These are phyloP conservation scores for Lathyrus aphaca DNA, from an alignment of 306 rosid species.

Conservation along the genomic window DNA sequence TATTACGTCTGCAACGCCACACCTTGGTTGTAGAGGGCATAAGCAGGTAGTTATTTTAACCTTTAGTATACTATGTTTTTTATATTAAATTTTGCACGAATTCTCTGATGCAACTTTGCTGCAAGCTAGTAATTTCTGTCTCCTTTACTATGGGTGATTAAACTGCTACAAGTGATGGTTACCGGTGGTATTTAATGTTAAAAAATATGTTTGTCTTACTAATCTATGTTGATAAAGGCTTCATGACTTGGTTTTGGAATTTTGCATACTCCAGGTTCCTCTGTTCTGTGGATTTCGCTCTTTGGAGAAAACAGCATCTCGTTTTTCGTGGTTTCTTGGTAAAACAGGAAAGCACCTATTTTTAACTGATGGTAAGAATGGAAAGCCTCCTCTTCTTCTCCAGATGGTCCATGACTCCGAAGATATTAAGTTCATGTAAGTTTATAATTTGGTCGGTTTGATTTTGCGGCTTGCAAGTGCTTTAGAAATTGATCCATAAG, in stretches of 20 bases:
- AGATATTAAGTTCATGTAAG: constrained; percentile 75
- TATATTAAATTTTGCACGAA: neutral
- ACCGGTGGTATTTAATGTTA: neutral
- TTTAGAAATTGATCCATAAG: constrained; percentile 21
- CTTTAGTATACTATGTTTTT: neutral
- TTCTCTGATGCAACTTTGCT: constrained; percentile 6
- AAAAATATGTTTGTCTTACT: neutral
- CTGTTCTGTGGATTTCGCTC: constrained; percentile 66
- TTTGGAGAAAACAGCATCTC: constrained; percentile 68
- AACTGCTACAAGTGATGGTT: neutral
- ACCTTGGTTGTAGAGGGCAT: constrained; percentile 92
- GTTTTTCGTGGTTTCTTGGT: constrained; percentile 61
- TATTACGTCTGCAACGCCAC: constrained; percentile 84
- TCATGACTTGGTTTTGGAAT: constrained; percentile 36
- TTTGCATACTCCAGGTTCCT: constrained; percentile 64
- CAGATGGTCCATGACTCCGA: constrained; percentile 74
- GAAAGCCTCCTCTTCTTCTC: constrained; percentile 84
- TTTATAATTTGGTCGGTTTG: constrained; percentile 13
- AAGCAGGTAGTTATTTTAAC: constrained; percentile 58
- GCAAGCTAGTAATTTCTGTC: constrained; percentile 3
- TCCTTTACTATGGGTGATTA: constrained; percentile 14
- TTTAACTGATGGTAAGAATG: constrained; percentile 60
- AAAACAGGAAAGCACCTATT: constrained; percentile 80
- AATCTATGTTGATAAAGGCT: constrained; percentile 17
- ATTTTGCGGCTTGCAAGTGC: neutral